Evolutionary conservation across 2,329 filamentous ascomycete species (phyloP).

Genomic region (Aspergillus fumigatus): DNA sequence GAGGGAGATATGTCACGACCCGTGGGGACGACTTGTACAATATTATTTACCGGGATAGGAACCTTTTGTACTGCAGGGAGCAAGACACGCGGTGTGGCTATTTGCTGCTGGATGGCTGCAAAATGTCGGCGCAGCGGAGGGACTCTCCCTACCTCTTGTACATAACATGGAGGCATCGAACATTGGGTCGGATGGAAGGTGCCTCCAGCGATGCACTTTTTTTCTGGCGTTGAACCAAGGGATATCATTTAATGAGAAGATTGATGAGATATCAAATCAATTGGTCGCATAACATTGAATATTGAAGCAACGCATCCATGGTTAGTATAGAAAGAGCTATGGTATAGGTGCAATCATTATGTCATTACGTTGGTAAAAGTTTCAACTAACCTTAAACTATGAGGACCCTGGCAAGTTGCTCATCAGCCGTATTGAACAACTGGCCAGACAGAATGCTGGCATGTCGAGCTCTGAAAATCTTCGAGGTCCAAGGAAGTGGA

Average conservation of each 20-base stretch:
- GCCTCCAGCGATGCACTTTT: constrained; percentile 9
- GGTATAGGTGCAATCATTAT: not conserved
- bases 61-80: constrained; percentile 3
- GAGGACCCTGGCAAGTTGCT: not conserved
- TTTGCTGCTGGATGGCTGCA: constrained; percentile 2
- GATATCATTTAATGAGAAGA: constrained; percentile 18
- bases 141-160: constrained; percentile 13
- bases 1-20: constrained; percentile 4
- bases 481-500: not conserved
- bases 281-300: constrained; percentile 7
- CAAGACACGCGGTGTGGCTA: constrained; percentile 1
- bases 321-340: not conserved
- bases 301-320: not conserved
- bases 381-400: not conserved
- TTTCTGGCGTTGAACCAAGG: constrained; percentile 12
- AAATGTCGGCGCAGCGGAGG: constrained; percentile 1
- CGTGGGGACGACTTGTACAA: constrained; percentile 26
- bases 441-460: not conserved
- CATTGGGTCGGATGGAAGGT: constrained; percentile 2
- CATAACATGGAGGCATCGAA: constrained; percentile 10
- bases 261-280: constrained; percentile 8
- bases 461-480: not conserved
- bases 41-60: constrained; percentile 16
- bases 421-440: not conserved
- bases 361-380: not conserved